A percentile compares a stretch with the other conserved stretches of the same genome.
These are phyloP conservation scores for Lichtheimia ramosa DNA, from an alignment of 371 early-diverging fungal species.

Conservation along the genomic window DNA sequence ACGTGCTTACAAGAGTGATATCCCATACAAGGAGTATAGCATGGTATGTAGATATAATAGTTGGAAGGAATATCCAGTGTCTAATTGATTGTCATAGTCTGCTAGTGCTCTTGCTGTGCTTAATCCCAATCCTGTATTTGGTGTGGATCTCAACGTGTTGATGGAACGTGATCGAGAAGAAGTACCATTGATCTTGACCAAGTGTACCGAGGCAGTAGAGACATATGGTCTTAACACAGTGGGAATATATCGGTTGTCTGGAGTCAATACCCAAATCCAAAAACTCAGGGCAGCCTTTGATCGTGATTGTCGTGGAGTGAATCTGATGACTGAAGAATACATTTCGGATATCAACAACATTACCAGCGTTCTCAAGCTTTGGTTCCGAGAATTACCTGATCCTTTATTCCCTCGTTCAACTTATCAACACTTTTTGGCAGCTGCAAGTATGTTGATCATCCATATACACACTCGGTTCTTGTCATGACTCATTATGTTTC, in stretches of 20 bases:
- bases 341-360: slow-evolving; percentile 77
- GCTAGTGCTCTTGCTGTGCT: slow-evolving; percentile 52
- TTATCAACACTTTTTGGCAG: slow-evolving; percentile 68
- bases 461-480: slow-evolving; percentile 2
- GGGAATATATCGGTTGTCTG: slow-evolving; percentile 88
- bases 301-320: slow-evolving; percentile 61
- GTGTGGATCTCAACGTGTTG: slow-evolving; percentile 60
- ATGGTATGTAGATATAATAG: slow-evolving; percentile 34
- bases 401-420: slow-evolving; percentile 70
- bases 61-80: neutral
- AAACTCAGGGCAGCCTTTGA: slow-evolving; percentile 72
- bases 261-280: slow-evolving; percentile 68
- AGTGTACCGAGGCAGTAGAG: slow-evolving; percentile 84
- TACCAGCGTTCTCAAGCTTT: slow-evolving; percentile 85
- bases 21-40: slow-evolving; percentile 61
- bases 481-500: neutral
- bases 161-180: slow-evolving; percentile 69
- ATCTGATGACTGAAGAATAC: slow-evolving; percentile 57
- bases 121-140: slow-evolving; percentile 69
- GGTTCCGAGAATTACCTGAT: slow-evolving; percentile 89
- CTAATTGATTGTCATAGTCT: slow-evolving; percentile 30
- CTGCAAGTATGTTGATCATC: slow-evolving; percentile 52
- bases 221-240: slow-evolving; percentile 59
- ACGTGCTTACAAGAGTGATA: slow-evolving; percentile 33
- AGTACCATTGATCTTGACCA: slow-evolving; percentile 73